Conservation (phyloP, 2,329 filamentous ascomycete species). For the Penicillium thymicola region DNA sequence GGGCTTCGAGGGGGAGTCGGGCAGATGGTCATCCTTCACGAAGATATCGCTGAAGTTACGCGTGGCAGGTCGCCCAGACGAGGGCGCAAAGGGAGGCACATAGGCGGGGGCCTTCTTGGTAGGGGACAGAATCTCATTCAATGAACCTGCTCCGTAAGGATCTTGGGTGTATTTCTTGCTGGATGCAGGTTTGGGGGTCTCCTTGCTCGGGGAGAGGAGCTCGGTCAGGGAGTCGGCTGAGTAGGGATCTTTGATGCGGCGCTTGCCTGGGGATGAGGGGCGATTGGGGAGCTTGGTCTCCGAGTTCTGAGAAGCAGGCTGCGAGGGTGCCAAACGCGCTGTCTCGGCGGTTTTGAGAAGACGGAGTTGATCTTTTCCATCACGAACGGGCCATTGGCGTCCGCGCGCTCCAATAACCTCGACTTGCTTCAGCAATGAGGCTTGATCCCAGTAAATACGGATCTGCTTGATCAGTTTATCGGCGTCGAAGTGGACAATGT, state of each 20-base stretch:
- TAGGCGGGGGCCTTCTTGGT: slow-evolving; percentile 52
- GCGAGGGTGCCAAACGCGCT: slow-evolving; percentile 19
- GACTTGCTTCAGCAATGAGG: slow-evolving; percentile 83
- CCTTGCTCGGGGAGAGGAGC: slow-evolving; percentile 60
- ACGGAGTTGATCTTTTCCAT: slow-evolving; percentile 77
- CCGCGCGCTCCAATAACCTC: slow-evolving; percentile 88
- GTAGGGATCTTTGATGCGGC: slow-evolving; percentile 43
- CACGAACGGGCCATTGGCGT: slow-evolving; percentile 91
- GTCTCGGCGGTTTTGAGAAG: slow-evolving; percentile 61
- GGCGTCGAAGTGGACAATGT: slow-evolving; percentile 80
- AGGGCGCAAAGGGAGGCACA: slow-evolving; percentile 58
- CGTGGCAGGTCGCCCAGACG: slow-evolving; percentile 67
- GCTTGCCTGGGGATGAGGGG: slow-evolving; percentile 39
- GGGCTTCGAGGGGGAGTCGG: slow-evolving; percentile 29
- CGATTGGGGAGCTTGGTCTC: slow-evolving; percentile 13
- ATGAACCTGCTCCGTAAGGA: slow-evolving; percentile 46
- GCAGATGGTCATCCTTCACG: slow-evolving; percentile 43
- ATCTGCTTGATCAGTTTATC: slow-evolving; percentile 79
- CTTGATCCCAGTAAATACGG: slow-evolving; percentile 93
- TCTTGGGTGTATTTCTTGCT: slow-evolving; percentile 36
- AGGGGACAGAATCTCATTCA: slow-evolving; percentile 67
- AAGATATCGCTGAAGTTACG: slow-evolving; percentile 70
- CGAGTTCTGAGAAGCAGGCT: slow-evolving; percentile 16
- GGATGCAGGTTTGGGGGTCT: slow-evolving; percentile 27
- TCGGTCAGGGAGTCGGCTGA: slow-evolving; percentile 63